These are phyloP conservation scores for Pontederia crassipes DNA, from an alignment of 176 grass and related monocot genomes.

Conservation along the genomic window DNA sequence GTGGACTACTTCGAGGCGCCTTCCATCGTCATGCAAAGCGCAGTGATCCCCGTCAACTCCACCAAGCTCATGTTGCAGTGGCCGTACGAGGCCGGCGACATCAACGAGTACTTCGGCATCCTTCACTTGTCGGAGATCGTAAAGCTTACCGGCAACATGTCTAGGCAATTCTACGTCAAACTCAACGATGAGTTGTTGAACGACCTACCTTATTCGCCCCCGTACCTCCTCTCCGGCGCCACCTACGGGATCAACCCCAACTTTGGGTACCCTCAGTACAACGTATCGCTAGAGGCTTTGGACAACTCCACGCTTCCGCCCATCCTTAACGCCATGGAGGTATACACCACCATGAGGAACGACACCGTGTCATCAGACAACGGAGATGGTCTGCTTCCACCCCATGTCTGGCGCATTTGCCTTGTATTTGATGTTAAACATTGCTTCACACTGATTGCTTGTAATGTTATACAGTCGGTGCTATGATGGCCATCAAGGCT, in stretches of 20 bases:
- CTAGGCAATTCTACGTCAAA: conserved; percentile 6
- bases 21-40: not conserved
- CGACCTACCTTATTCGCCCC: conserved; percentile 21
- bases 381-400: conserved; percentile 35
- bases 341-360: conserved; percentile 22
- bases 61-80: not conserved
- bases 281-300: conserved; percentile 22
- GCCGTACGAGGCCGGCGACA: not conserved
- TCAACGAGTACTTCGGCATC: not conserved
- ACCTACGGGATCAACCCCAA: conserved; percentile 7
- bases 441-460: not conserved
- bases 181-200: not conserved
- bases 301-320: conserved; percentile 37
- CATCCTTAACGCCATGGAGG: conserved; percentile 52
- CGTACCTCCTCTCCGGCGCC: conserved; percentile 4
- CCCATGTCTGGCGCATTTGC: not conserved
- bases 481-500: conserved; percentile 19
- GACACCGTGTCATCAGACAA: conserved; percentile 20
- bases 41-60: not conserved
- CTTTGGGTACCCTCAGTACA: conserved; percentile 16
- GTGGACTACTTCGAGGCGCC: not conserved
- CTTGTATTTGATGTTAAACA: conserved; percentile 19
- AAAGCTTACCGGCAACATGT: conserved; percentile 4
- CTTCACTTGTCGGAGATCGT: conserved; percentile 2
- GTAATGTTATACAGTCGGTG: not conserved